Evolutionary conservation across 345 rosid genomes (phyloP), one percentile per base, ranked within the genome.

Genomic region (Citrus maxima): DNA sequence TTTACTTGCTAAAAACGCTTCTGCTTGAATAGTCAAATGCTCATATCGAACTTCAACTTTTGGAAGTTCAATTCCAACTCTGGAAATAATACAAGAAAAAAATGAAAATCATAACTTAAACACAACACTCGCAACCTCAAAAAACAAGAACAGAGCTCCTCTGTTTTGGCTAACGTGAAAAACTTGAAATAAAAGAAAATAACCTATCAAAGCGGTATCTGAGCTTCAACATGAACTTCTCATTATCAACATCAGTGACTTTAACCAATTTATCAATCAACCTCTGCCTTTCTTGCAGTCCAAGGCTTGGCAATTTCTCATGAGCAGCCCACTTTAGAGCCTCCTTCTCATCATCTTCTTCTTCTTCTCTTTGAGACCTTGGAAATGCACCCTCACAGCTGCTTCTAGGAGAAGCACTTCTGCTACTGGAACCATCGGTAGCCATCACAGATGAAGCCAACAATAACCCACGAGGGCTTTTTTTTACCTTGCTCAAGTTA

Each of bases 241-340:
- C 89, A 54, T 84, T 82, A 58, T 86, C 89, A 68, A 84, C 86
- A 58, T 84, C 87, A 0, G 82, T 62, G 21, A 74, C 71, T 27
- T 78, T 78, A 8, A 84, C 72, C 74, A 86, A 58, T 77, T 84
- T 82, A 24, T 86, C 84, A 10, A 84, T 25, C 84, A 86, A 46
- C 60, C 34, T 64, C 79, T 72, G 77, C 70, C 76, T 75, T 59
- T 84, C 81, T 7, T 67, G 28, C 42, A 72, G 32, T 2, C 87
- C 87, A 40, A 84, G 77, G 38, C 65, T 56, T 6, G 7, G 80
- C 60, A 90, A 77, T 70, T 74, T 88, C 82, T 90, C 89, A 22
- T 86, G 77, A 0, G 90, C 88, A 2, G 91, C 93, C 91, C 93
- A 89, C 74, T 73, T 84, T 12, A 90, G 80, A 30, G 90, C 91